Percentiles rank a stretch among this genome's conserved stretches.
Conservation (phyloP, 345 rosid species). For the Excoecaria cochinchinensis region DNA sequence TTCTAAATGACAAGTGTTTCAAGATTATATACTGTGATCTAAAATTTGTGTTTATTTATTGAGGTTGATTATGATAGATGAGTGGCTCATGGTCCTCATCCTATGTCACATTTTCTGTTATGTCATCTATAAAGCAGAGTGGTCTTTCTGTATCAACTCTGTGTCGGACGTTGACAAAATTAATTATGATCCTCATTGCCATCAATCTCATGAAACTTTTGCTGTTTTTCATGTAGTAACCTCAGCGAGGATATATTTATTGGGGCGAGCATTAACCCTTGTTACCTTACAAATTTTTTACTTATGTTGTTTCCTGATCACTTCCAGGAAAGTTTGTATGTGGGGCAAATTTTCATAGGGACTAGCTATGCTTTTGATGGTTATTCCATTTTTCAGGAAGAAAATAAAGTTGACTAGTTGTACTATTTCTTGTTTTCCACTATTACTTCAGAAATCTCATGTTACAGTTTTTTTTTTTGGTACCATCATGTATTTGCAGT, state of each 20-base stretch:
- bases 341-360: conserved; percentile 30
- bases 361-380: conserved; percentile 38
- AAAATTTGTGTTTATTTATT: background rate
- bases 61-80: background rate
- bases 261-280: background rate
- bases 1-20: too few relatives aligned
- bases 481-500: background rate
- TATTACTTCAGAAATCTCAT: background rate
- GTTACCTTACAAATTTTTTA: background rate
- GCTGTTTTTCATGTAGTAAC: conserved; percentile 22
- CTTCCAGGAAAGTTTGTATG: conserved; percentile 21
- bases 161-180: conserved; percentile 57
- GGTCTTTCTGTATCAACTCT: conserved; percentile 27
- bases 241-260: conserved; percentile 18
- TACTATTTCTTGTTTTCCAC: background rate
- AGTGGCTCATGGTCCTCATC: background rate
- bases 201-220: conserved; percentile 24
- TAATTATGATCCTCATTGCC: conserved; percentile 10
- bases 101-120: background rate
- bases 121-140: conserved; percentile 34
- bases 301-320: background rate
- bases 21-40: too few relatives aligned
- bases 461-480: background rate
- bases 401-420: background rate
- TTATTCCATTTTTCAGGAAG: background rate